phyloP scores from a whole-genome alignment of 1,284 basidiomycete species.

The Trichosporon asahii region DNA sequence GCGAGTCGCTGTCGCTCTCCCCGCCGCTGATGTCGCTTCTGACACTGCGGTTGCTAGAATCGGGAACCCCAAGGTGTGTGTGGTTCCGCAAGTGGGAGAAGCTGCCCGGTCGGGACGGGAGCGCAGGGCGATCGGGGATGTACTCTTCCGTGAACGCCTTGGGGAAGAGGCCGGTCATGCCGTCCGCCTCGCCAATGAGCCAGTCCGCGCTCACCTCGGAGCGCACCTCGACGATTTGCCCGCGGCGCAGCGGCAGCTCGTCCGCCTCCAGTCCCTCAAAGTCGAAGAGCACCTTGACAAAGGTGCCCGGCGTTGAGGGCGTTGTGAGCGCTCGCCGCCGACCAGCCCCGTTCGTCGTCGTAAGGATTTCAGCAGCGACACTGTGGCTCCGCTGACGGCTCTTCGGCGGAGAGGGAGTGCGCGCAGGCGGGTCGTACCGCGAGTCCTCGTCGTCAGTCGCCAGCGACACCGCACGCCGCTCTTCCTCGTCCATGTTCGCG shows the following conservation, averaged over 20 bases:
- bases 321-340: slow-evolving; percentile 39
- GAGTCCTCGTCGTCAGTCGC: slow-evolving; percentile 45
- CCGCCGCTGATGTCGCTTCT: slow-evolving; percentile 11
- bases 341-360: slow-evolving; percentile 14
- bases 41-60: neutral
- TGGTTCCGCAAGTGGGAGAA: slow-evolving; percentile 14
- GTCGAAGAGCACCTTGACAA: slow-evolving; percentile 67
- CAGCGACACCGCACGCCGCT: slow-evolving; percentile 48
- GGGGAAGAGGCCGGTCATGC: slow-evolving; percentile 71
- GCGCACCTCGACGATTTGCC: slow-evolving; percentile 68
- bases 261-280: slow-evolving; percentile 65
- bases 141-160: slow-evolving; percentile 64
- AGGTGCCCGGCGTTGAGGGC: slow-evolving; percentile 30
- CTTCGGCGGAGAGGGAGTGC: neutral
- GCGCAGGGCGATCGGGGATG: slow-evolving; percentile 30
- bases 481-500: slow-evolving; percentile 44
- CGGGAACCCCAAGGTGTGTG: neutral
- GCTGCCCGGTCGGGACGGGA: slow-evolving; percentile 33
- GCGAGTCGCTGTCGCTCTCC: slow-evolving; percentile 15
- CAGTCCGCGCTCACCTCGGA: slow-evolving; percentile 75
- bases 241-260: slow-evolving; percentile 68
- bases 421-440: slow-evolving; percentile 51
- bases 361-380: slow-evolving; percentile 13
- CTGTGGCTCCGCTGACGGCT: neutral
- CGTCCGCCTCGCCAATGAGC: slow-evolving; percentile 72